Evolutionary conservation across 2,329 filamentous ascomycete species (phyloP).

Genomic region (Diaporthe citri): DNA sequence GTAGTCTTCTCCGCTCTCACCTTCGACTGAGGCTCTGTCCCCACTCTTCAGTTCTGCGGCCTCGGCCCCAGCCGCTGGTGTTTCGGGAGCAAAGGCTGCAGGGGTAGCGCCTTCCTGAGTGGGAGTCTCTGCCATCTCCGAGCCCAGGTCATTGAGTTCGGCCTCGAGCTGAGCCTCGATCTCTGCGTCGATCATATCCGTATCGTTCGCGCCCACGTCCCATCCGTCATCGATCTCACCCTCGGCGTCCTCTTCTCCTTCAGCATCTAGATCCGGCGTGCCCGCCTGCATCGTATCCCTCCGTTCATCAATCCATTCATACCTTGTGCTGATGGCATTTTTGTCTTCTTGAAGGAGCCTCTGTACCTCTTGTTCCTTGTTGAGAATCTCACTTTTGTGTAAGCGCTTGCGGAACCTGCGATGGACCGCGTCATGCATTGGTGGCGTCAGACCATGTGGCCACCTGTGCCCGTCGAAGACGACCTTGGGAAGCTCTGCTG

Average conservation of each 20-base stretch:
- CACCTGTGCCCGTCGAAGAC: constrained; percentile 79
- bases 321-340: constrained; percentile 69
- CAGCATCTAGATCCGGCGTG: constrained; percentile 50
- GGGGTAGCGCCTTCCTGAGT: constrained; percentile 54
- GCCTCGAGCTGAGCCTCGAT: constrained; percentile 50
- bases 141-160: constrained; percentile 61
- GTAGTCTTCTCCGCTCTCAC: constrained; percentile 58
- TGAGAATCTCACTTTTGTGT: constrained; percentile 81
- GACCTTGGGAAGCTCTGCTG: constrained; percentile 77
- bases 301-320: constrained; percentile 73
- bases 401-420: constrained; percentile 87
- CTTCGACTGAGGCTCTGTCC: constrained; percentile 55
- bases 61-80: constrained; percentile 57
- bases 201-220: constrained; percentile 41
- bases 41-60: constrained; percentile 60
- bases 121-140: constrained; percentile 61
- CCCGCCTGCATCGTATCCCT: constrained; percentile 41
- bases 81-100: constrained; percentile 54
- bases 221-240: constrained; percentile 53
- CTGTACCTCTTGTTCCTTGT: constrained; percentile 84
- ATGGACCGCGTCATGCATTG: constrained; percentile 87
- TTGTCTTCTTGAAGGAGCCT: constrained; percentile 79
- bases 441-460: constrained; percentile 88
- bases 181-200: constrained; percentile 51
- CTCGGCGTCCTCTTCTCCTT: constrained; percentile 61